Evolutionary conservation across 2,329 filamentous ascomycete genomes (phyloP).

Genomic region (Calonectria honghensis): DNA sequence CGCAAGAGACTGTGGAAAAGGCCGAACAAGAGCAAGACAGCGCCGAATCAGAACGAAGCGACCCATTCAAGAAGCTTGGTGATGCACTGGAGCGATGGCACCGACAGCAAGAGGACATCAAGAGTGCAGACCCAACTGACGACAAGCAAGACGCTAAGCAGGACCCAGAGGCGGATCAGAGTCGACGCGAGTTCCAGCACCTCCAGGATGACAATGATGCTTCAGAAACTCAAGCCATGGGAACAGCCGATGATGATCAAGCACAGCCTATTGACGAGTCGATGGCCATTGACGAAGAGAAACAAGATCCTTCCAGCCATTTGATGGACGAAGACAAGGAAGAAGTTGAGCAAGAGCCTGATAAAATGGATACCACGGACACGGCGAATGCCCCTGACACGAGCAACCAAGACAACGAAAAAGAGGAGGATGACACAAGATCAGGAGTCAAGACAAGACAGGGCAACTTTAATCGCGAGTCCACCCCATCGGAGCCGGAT

Average conservation of each 20-base stretch:
- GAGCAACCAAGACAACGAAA: constrained; percentile 64
- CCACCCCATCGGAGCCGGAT: constrained; percentile 65
- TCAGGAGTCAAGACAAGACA: constrained; percentile 77
- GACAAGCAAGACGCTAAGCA: constrained; percentile 65
- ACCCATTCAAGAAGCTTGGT: constrained; percentile 95
- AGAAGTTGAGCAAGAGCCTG: constrained; percentile 65
- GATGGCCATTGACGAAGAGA: constrained; percentile 87
- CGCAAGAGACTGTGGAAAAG: constrained; percentile 69
- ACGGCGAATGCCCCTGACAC: constrained; percentile 62
- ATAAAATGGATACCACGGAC: constrained; percentile 66
- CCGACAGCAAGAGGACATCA: constrained; percentile 88
- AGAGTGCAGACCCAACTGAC: constrained; percentile 70
- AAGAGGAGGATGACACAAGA: constrained; percentile 72
- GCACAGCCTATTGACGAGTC: constrained; percentile 89
- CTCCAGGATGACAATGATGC: constrained; percentile 87
- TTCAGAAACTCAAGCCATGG: constrained; percentile 93
- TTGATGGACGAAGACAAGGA: constrained; percentile 74
- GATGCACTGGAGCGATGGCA: constrained; percentile 96
- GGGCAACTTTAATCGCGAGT: constrained; percentile 74
- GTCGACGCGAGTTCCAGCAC: constrained; percentile 93
- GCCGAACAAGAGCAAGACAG: constrained; percentile 67
- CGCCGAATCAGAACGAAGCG: constrained; percentile 67
- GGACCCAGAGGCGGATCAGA: constrained; percentile 73
- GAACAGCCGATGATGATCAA: constrained; percentile 90
- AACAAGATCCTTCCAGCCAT: constrained; percentile 69